Evolutionary conservation across 1,284 basidiomycete genomes (phyloP).

Genomic region (Singerocomus inundabilis): DNA sequence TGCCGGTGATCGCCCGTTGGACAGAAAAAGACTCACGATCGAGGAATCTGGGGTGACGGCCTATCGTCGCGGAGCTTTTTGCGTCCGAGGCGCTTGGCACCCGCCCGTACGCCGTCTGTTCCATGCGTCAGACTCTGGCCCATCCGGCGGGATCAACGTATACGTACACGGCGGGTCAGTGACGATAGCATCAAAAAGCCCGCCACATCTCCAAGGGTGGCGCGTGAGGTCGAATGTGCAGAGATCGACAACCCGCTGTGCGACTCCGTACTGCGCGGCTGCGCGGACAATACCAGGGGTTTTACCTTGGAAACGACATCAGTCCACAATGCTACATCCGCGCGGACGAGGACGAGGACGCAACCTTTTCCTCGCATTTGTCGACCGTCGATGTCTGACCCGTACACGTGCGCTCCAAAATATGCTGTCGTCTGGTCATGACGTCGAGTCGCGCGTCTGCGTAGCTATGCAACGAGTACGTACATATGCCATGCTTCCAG

Average conservation of each 20-base stretch:
- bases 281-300: conserved; percentile 75
- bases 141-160: background rate
- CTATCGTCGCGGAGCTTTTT: conserved; percentile 51
- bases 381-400: conserved; percentile 96
- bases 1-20: background rate
- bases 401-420: conserved; percentile 86
- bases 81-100: conserved; percentile 91
- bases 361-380: conserved; percentile 92
- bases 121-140: conserved; percentile 1
- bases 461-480: conserved; percentile 25
- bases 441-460: background rate
- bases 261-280: conserved; percentile 84
- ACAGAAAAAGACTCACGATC: conserved; percentile 38
- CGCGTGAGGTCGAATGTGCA: conserved; percentile 89
- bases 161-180: conserved; percentile 89
- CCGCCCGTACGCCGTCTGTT: conserved; percentile 90
- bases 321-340: background rate
- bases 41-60: conserved; percentile 38
- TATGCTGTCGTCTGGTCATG: conserved; percentile 68
- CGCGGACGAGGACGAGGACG: background rate
- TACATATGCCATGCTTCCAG: conserved; percentile 94
- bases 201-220: conserved; percentile 87
- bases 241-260: conserved; percentile 76
- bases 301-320: conserved; percentile 35
- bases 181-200: conserved; percentile 90